Evolutionary conservation across 2,329 filamentous ascomycete genomes (phyloP), one percentile per base, ranked within the genome.

Genomic region (Clarireedia paspali): DNA sequence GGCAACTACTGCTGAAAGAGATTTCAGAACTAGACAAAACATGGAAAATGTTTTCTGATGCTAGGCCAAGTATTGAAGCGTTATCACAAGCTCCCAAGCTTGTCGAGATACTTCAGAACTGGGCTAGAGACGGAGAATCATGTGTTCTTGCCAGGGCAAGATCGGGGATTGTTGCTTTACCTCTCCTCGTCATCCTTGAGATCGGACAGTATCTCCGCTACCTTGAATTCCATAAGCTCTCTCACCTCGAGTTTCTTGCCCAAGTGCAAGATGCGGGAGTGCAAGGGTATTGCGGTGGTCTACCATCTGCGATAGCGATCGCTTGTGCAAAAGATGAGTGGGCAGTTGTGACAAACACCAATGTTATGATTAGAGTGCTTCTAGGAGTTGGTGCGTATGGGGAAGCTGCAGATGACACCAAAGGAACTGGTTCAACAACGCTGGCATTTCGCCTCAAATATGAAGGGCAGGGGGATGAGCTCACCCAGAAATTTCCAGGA

Each of bases 211-310:
- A 58, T 17, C 49, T 56, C 27, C 57, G 49, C n/a, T 58, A 56
- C 20, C 53, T 58, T 9, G 57, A 52, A n/a, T n/a, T 34, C n/a
- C 42, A 36, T 5, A 44, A 36, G 6, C 27, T 58, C 26, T 36
- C 5, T 6, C 57, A 58, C 39, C n/a, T 34, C n/a, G 47, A 58
- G 15, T 53, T 58, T 23, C 20, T 56, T 15, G 38, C 24, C 10
- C 47, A 52, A 15, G 17, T 58, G 15, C 34, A 50, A 17, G 44
- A 27, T 39, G 44, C 39, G 4, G 54, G 53, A n/a, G 57, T 56
- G 5, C 59, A 61, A 47, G 59, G 59, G 6, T 61, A 51, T 40
- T 61, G 59, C 40, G 57, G 51, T 12, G 59, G 59, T 4, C 23
- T 59, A 23, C 38, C 53, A 26, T 23, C 57, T 34, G 59, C 59